These are phyloP conservation scores for Tetrapisispora iriomotensis DNA, from an alignment of 805 yeast species.

Conservation along the genomic window DNA sequence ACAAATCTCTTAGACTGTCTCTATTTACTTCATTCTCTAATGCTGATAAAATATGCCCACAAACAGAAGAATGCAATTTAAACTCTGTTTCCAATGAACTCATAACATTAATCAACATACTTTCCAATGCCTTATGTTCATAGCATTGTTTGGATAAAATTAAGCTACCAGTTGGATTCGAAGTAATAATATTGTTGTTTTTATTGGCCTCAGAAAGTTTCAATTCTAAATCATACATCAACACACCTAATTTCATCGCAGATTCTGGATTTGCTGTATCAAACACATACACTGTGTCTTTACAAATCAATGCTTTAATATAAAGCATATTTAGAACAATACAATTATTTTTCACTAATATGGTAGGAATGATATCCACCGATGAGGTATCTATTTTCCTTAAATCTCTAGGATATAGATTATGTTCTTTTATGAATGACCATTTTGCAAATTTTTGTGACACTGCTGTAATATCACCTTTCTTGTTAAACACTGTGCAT, in stretches of 20 bases:
- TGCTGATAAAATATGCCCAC: slow-evolving; percentile 57
- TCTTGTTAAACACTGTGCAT: slow-evolving; percentile 72
- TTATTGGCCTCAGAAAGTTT: slow-evolving; percentile 35
- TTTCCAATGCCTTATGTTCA: slow-evolving; percentile 77
- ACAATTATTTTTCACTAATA: slow-evolving; percentile 67
- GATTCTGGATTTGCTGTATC: slow-evolving; percentile 49
- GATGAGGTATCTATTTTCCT: slow-evolving; percentile 68
- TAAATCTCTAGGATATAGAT: slow-evolving; percentile 75
- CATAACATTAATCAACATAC: slow-evolving; percentile 72
- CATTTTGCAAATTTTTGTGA: slow-evolving; percentile 74
- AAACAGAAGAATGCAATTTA: slow-evolving; percentile 43
- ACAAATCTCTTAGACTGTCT: slow-evolving; percentile 58
- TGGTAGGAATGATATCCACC: slow-evolving; percentile 80
- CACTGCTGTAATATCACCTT: slow-evolving; percentile 68
- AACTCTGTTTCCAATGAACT: slow-evolving; percentile 70
- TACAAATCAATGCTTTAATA: slow-evolving; percentile 80
- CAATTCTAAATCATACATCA: slow-evolving; percentile 76
- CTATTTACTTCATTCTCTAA: slow-evolving; percentile 76
- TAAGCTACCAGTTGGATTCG: slow-evolving; percentile 8
- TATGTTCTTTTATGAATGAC: slow-evolving; percentile 61
- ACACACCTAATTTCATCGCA: slow-evolving; percentile 62
- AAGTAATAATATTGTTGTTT: slow-evolving; percentile 3
- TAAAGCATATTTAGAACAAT: slow-evolving; percentile 76
- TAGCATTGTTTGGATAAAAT: slow-evolving; percentile 37
- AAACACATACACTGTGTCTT: slow-evolving; percentile 71